Evolutionary conservation across 805 yeast genomes (phyloP), one percentile per base, ranked within the genome.

Genomic region (Wickerhamiella qilinensis): DNA sequence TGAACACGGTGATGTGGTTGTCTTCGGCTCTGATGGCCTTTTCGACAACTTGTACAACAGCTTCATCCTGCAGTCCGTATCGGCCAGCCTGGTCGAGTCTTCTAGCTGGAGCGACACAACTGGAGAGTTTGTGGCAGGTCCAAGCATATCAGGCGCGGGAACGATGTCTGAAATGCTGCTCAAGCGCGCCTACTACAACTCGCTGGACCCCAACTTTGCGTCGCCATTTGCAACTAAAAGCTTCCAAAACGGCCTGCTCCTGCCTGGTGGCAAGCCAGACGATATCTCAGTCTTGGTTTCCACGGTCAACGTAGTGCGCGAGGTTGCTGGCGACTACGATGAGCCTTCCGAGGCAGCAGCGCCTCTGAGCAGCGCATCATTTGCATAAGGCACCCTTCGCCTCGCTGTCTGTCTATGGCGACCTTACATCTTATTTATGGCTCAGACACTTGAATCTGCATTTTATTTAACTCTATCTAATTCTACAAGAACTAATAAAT

Each of bases 11-110:
- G 98, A 88, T 55, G 61, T 91, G 16, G 70, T 88, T 3, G 55
- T 91, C 37, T 76, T 88, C 52, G 93, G 93, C 30, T 84, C 96
- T 0, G 98, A 88, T 59, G 98, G 98, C 22, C 78, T 88, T 36
- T 75, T 82, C 21, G 98, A 88, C 57, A 88, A 88, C 55, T 71
- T 88, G 29, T 67, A 71, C 14, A 65, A 77, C 1, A 71, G 72
- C 33, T 94, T 84, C 51, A 75, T 83, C 37, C 83, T 74, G 51
- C 52, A 71, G 15, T 79, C 69, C 46, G 65, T 86, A 41, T 68
- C 67, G 33, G 86, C 82, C 48, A 61, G 59, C 37, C 55, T 70
- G 48, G 58, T 57, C 6, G 53, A 49, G 19, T 51, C 51, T 8
- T 50, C 46, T 18, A 44, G 43, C 33, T 60, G 63, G 64, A 38